Percentiles rank a stretch among this genome's conserved stretches.
These are phyloP conservation scores for Pestalotiopsis sp. DNA, from an alignment of 2,329 filamentous ascomycete genomes.

Conservation along the genomic window DNA sequence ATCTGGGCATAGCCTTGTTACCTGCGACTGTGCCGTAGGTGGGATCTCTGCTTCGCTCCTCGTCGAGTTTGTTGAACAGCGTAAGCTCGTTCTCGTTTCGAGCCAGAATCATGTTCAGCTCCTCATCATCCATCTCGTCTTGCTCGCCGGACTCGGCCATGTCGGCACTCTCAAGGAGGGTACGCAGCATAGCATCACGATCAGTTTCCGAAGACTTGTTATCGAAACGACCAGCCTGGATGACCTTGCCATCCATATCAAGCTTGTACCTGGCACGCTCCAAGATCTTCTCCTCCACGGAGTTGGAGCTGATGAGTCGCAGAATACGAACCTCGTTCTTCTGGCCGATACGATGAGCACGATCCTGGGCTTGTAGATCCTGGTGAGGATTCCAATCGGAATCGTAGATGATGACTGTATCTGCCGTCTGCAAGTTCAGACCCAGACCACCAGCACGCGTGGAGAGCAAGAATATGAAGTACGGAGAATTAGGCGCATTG, in stretches of 20 bases:
- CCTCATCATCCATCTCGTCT: constrained; percentile 98
- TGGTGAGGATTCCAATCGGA: constrained; percentile 99
- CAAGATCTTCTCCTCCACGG: constrained; percentile 97
- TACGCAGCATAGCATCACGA: constrained; percentile 93
- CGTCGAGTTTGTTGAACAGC: constrained; percentile 81
- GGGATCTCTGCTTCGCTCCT: constrained; percentile 65
- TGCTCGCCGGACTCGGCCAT: constrained; percentile 70
- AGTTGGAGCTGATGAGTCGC: constrained; percentile 92
- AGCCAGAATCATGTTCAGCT: constrained; percentile 91
- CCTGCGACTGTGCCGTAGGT: constrained; percentile 69
- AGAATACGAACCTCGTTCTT: constrained; percentile 99
- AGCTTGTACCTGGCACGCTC: constrained; percentile 97
- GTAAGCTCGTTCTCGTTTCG: constrained; percentile 78
- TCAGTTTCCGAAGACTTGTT: constrained; percentile 99
- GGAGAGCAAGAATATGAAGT: constrained; percentile 98
- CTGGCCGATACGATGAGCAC: constrained; percentile 98
- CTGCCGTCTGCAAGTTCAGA: constrained; percentile 94
- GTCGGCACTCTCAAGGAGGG: constrained; percentile 83
- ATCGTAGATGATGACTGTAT: constrained; percentile 99
- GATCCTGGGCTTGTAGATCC: constrained; percentile 98
- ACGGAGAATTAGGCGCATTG: constrained; percentile 86
- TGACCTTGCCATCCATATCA: constrained; percentile 99
- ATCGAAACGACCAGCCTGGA: constrained; percentile 98
- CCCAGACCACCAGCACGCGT: constrained; percentile 97
- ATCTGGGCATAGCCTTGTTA: constrained; percentile 68